Evolutionary conservation across 108 stramenopile species (phyloP), one percentile per base, ranked within the genome.

Genomic region (Schizochytrium sp.): DNA sequence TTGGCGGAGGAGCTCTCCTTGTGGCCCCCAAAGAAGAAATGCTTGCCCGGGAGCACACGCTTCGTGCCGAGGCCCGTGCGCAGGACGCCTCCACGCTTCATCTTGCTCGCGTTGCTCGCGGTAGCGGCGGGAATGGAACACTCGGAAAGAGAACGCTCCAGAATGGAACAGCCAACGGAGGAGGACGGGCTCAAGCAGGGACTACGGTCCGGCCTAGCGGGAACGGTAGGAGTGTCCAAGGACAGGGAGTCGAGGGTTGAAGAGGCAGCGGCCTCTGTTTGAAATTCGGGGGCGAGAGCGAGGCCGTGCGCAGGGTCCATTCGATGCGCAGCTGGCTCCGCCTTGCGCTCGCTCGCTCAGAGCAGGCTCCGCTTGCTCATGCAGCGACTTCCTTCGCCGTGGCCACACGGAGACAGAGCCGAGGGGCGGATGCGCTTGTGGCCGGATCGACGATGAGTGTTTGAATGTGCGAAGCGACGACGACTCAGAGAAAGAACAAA

Each of bases 41-140:
- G 40, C 64, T 69, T 69, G 64, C 64, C 64, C 64, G 64, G 64
- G 42, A 69, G 64, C 64, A 69, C 64, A 44, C 64, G 64, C 64
- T 69, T 69, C 42, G 12, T 44, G 64, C 64, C 64, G 64, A 7
- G 12, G 2, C 7, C 12, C 12, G 28, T 28, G 28, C 19, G 5
- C 64, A 69, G 2, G 12, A 69, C 64, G 64, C 64, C 64, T 7
- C 64, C 64, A 3, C 64, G 64, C 64, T 69, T 69, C 64, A 28
- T 28, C 28, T 28, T 28, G 28, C 28, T 28, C 28, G 28, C 28
- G 28, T 28, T 28, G 28, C 28, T 28, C 28, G 28, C 28, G 28
- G 28, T 28, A 28, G 28, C 28, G 28, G 28, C 28, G 28, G 28
- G 28, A 28, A 28, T 28, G 28, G 28, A 28, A 28, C 28, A 28